Conservation (phyloP, 768 basidiomycete genomes). For the Cystofilobasidium ferigula region DNA sequence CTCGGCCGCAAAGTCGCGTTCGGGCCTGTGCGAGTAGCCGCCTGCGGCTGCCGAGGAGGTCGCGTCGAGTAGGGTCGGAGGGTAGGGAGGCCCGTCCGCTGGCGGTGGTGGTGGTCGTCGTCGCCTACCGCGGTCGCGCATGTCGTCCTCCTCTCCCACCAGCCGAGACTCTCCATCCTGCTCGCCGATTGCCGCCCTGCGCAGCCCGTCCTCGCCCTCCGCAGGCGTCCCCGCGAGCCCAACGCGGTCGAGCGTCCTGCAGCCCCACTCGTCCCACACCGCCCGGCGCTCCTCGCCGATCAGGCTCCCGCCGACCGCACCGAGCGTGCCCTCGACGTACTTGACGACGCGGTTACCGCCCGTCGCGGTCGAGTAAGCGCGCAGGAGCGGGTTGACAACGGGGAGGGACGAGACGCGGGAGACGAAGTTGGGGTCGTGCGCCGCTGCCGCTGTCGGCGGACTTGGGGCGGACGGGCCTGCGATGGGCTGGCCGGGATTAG, state of each 20-base stretch:
- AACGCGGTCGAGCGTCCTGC: constrained; percentile 73
- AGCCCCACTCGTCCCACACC: constrained; percentile 71
- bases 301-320: constrained; percentile 67
- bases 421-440: constrained; percentile 40
- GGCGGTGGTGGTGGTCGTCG: no score
- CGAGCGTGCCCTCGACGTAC: constrained; percentile 67
- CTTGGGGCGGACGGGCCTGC: background rate
- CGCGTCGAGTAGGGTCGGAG: no score
- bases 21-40: background rate
- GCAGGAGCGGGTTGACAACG: constrained; percentile 58
- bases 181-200: no score
- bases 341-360: constrained; percentile 75
- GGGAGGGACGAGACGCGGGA: constrained; percentile 59
- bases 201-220: background rate
- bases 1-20: background rate
- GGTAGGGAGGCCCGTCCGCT: no score
- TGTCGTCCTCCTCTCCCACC: no score
- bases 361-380: constrained; percentile 71
- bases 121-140: no score
- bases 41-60: no score
- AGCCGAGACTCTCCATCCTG: no score
- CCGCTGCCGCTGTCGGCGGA: background rate
- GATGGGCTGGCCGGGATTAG: no score
- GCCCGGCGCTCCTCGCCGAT: constrained; percentile 21
- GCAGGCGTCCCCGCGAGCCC: constrained; percentile 32